Evolutionary conservation across 352 stramenopile genomes (phyloP), one percentile per base, ranked within the genome.

Genomic region (Phytophthora melonis): DNA sequence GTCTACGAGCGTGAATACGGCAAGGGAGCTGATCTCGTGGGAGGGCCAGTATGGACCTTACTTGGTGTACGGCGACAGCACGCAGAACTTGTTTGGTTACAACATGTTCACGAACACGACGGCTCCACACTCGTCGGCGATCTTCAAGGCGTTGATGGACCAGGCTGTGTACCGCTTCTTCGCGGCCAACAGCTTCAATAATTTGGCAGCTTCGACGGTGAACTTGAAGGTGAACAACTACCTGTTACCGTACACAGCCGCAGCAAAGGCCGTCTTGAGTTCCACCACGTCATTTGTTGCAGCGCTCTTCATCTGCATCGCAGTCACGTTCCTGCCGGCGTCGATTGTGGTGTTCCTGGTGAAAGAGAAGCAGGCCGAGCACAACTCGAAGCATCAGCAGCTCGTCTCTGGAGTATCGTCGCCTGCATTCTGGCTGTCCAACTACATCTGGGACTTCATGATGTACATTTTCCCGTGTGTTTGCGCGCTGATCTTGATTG

Each of bases 351-450:
- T 97, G 9, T 99, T 99, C 78, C 75, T 99, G 34, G 97, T 99
- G 34, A 93, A 97, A 55, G 97, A 99, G 75, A 84, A 83, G 57
- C 89, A 98, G 54, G 91, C 91, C 3, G 70, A 79, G 23, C 78
- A 88, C 70, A 98, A 98, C 75, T 93, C 96, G 5, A 99, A 99
- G 75, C 98, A 99, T 84, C 90, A 98, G 76, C 93, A 98, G 78
- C 94, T 86, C 70, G 96, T 99, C 23, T 97, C 91, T 0, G 97
- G 97, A 16, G 95, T 99, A 0, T 91, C 89, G 27, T 79, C 98
- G 16, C 68, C 67, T 5, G 91, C 93, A 0, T 99, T 99, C 69
- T 99, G 98, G 98, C 19, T 98, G 13, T 93, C 94, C 23, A 99
- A 97, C 47, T 98, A 92, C 66, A 59, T 95, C 8, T 99, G 94